phyloP scores from a whole-genome alignment of 108 stramenopile genomes.

The Fragilaria crotonensis region DNA sequence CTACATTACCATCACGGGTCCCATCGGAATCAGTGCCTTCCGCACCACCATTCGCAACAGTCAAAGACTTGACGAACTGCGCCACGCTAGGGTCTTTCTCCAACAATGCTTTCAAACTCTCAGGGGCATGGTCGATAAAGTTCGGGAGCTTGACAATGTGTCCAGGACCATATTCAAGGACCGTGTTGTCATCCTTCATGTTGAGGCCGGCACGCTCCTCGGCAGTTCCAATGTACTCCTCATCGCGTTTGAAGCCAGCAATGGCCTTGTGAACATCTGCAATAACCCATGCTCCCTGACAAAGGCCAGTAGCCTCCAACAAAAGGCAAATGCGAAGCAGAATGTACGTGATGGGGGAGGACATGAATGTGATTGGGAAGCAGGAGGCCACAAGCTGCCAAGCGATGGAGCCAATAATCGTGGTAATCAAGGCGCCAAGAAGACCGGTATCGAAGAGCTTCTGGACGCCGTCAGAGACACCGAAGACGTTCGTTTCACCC shows the following conservation, averaged over 20 bases:
- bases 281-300: constrained; percentile 52
- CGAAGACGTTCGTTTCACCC: constrained; percentile 61
- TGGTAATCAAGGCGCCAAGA: constrained; percentile 73
- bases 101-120: neutral
- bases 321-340: constrained; percentile 37
- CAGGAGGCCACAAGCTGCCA: too few relatives aligned
- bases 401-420: too few relatives aligned
- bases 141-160: constrained; percentile 13
- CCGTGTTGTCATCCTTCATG: constrained; percentile 1
- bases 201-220: constrained; percentile 50
- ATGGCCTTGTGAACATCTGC: constrained; percentile 41
- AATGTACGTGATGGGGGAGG: constrained; percentile 53
- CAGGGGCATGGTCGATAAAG: constrained; percentile 11
- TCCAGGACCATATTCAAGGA: constrained; percentile 13
- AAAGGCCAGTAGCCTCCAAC: constrained; percentile 58
- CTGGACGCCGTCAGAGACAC: constrained; percentile 52
- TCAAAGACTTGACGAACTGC: constrained; percentile 1
- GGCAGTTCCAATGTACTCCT: too few relatives aligned
- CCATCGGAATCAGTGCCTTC: too few relatives aligned
- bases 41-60: too few relatives aligned
- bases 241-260: constrained; percentile 36
- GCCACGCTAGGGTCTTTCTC: constrained; percentile 1
- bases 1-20: too few relatives aligned
- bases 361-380: constrained; percentile 59
- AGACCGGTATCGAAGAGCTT: constrained; percentile 75